Conservation (phyloP, 805 yeast species). For the Debaryomyces maramus region DNA sequence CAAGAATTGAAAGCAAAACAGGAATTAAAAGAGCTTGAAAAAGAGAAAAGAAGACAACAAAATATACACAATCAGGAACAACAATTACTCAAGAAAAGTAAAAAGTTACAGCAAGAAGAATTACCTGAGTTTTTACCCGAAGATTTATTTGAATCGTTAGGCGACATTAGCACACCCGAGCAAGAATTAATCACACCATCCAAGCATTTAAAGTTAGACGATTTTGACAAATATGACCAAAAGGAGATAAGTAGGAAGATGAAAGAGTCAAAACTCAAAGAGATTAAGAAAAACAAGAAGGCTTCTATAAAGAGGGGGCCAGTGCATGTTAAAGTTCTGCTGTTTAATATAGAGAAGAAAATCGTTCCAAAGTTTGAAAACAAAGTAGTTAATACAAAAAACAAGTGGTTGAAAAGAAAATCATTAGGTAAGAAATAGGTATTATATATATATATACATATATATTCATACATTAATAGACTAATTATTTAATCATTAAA, state of each 20-base stretch:
- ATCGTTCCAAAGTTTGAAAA: slow-evolving; percentile 39
- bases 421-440: slow-evolving; percentile 33
- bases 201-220: slow-evolving; percentile 31
- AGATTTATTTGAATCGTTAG: slow-evolving; percentile 30
- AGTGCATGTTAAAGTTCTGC: slow-evolving; percentile 37
- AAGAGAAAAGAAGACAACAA: slow-evolving; percentile 36
- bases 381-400: slow-evolving; percentile 29
- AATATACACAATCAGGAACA: slow-evolving; percentile 35
- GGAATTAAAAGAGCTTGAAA: slow-evolving; percentile 26
- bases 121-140: slow-evolving; percentile 46
- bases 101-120: slow-evolving; percentile 19
- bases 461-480: no score
- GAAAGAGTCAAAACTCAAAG: slow-evolving; percentile 35
- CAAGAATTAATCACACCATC: slow-evolving; percentile 8
- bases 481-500: no score
- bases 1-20: slow-evolving; percentile 22
- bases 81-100: slow-evolving; percentile 29
- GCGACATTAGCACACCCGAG: slow-evolving; percentile 10
- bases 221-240: slow-evolving; percentile 28
- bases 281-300: slow-evolving; percentile 22
- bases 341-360: slow-evolving; percentile 17
- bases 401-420: slow-evolving; percentile 42
- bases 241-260: slow-evolving; percentile 28
- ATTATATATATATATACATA: neutral
- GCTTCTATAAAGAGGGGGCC: slow-evolving; percentile 38